Percentiles rank a stretch among this genome's conserved stretches.
phyloP scores from a whole-genome alignment of 768 basidiomycete genomes.

The Amanita fuliginea region DNA sequence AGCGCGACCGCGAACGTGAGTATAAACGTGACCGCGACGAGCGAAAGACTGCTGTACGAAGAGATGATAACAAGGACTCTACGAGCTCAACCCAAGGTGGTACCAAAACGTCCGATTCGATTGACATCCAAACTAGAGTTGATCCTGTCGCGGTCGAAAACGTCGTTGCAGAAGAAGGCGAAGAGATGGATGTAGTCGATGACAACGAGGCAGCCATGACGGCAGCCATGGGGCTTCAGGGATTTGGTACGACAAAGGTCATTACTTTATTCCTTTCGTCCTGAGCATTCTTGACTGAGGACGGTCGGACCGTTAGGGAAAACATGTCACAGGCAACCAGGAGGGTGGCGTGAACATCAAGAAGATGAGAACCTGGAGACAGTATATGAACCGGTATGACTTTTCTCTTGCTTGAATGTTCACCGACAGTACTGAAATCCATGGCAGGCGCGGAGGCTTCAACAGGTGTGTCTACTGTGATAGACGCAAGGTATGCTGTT shows the following conservation, averaged over 20 bases:
- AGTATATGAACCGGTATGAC: constrained; percentile 94
- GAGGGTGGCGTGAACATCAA: constrained; percentile 57
- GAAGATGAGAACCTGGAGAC: constrained; percentile 87
- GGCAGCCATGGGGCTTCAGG: constrained; percentile 80
- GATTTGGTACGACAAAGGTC: constrained; percentile 89
- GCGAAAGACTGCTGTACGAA: constrained; percentile 5
- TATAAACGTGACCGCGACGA: constrained; percentile 12
- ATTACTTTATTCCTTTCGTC: constrained; percentile 6
- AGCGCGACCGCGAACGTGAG: constrained; percentile 14
- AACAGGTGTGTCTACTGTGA: constrained; percentile 41
- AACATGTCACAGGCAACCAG: constrained; percentile 75
- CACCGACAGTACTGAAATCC: constrained; percentile 3
- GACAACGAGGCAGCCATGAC: constrained; percentile 77
- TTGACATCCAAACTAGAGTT: not conserved
- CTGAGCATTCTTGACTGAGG: not conserved
- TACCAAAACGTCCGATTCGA: not conserved
- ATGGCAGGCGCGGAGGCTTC: constrained; percentile 67
- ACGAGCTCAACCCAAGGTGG: not conserved
- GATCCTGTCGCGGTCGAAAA: not conserved
- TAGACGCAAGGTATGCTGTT: not conserved
- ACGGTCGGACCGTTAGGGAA: constrained; percentile 38
- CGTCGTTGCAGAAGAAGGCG: constrained; percentile 29
- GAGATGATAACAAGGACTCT: constrained; percentile 11
- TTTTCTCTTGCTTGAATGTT: not conserved
- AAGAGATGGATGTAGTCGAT: constrained; percentile 41